Evolutionary conservation across 495 filamentous ascomycete species (phyloP), one percentile per base, ranked within the genome.

Genomic region (Cetradonia linearis): DNA sequence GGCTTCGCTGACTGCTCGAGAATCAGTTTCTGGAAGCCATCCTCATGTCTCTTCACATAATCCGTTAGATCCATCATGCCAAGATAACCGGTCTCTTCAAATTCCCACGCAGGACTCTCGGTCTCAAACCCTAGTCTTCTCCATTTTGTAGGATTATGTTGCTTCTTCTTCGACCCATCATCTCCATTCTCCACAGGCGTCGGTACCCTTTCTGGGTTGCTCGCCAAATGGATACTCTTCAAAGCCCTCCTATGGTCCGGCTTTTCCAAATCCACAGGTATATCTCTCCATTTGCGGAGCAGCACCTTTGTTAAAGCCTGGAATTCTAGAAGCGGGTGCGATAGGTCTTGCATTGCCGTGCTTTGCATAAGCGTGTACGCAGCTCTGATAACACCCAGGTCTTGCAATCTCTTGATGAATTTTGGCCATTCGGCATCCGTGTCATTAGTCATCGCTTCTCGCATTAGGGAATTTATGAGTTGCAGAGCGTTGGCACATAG

Each of bases 51-150:
- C 64, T 86, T 79, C 53, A 95, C 88, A 70, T 88, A 99, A 71
- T 97, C 91, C 8, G 89, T 91, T 67, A 97, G 69, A 70, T 99
- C 93, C 90, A 97, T 95, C 84, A 99, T 89, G 25, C 94, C 93
- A 46, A 99, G 72, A 69, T 92, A 97, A 2, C 93, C 93, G 20
- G 86, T 84, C 28, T 82, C 77, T 3, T 90, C 83, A 71, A 99
- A 97, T 65, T 97, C 93, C 63, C 76, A 72, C 0, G 84, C 84
- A 11, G 93, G 93, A 60, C 79, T 87, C 69, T 97, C 94, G 0
- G 89, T 85, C 71, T 93, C 87, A 67, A 99, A 99, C 3, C 93
- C 93, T 38, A 98, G 71, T 46, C 92, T 77, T 59, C 91, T 77
- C 93, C 93, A 98, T 71, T 96, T 96, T 66, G 95, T 89, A 0